Evolutionary conservation across 2,329 filamentous ascomycete species (phyloP).

Genomic region (Drechslerella coelobrocha): DNA sequence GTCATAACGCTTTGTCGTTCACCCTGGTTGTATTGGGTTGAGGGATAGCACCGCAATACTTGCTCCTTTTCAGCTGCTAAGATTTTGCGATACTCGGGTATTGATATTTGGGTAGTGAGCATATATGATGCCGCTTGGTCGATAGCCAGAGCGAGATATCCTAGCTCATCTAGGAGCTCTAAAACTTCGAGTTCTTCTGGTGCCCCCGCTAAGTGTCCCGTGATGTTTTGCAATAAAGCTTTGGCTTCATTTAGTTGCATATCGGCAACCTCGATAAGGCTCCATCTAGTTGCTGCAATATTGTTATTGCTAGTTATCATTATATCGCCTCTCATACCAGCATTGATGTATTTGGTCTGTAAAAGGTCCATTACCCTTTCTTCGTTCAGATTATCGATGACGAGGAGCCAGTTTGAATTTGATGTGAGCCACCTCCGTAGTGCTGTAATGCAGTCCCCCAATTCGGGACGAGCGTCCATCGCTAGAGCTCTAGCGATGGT

Average conservation of each 20-base stretch:
- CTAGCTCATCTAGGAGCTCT: not conserved
- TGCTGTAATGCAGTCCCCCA: too few relatives aligned
- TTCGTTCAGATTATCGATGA: slow-evolving; percentile 9
- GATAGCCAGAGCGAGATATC: not conserved
- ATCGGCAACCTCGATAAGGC: not conserved
- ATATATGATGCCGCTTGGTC: slow-evolving; percentile 8
- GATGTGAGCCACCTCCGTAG: not conserved
- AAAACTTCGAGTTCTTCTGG: not conserved
- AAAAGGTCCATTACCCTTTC: not conserved
- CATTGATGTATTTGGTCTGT: not conserved
- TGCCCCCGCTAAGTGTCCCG: not conserved
- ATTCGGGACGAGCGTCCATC: not conserved
- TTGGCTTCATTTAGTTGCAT: slow-evolving; percentile 3
- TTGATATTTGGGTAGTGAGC: not conserved
- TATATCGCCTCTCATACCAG: slow-evolving; percentile 1
- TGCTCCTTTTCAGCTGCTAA: not conserved
- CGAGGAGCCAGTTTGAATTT: slow-evolving; percentile 9
- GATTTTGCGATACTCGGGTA: not conserved
- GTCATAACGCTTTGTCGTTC: not conserved
- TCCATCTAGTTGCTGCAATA: not conserved
- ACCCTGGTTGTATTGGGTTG: not conserved
- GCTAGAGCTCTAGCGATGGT: not conserved
- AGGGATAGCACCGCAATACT: not conserved
- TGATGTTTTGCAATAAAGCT: slow-evolving; percentile 1
- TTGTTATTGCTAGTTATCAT: slow-evolving; percentile 4